Base-by-base conservation (phyloP, 805 yeast species). In the Scheffersomyces lignosus region DNA sequence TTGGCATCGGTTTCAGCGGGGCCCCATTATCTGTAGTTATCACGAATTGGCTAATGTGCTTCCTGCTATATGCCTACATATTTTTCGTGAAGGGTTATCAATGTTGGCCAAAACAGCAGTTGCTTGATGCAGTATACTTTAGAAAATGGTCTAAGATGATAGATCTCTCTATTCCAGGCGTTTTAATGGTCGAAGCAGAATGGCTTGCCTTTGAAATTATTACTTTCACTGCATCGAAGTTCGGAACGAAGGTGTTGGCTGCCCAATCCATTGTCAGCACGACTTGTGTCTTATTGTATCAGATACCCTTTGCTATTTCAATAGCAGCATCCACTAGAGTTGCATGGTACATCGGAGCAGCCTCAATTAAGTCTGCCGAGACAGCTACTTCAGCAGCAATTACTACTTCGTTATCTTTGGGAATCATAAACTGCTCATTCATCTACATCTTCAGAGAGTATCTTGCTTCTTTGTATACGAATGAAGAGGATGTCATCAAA, bases 131-230 rank as follows among this genome's bases (percentile, higher is more conserved):
- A 12, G 34, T 51, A 4, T 61, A 48, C 41, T 72, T 73, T 47
- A 53, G 57, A 30, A 80, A 81, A 47, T 85, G 90, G 90, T 56
- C 59, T 4, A 76, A 72, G 49, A 78, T 85, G 80, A 64, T 83
- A 29, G 66, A 64, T 42, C 62, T 85, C 27, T 81, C 90, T 2
- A 52, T 78, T n/a, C 88, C 88, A 4, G 89, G 90, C 25, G 78
- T 83, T 20, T 61, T 83, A 36, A 81, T 83, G 85, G 86, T 85
- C 15, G 77, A 81, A 50, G 84, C 88, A 14, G 93, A 85, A 59
- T 85, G 86, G 74, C 62, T 85, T 26, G 87, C 89, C 1, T 85
- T 84, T 58, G 91, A 85, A 61, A 73, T 85, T 32, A 65, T 84
- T 43, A 85, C 91, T 0, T 69, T 84, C 34, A 66, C 78, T 42